Evolutionary conservation across 169 alveolate genomes (phyloP).

Genomic region (Plasmodium knowlesi): DNA sequence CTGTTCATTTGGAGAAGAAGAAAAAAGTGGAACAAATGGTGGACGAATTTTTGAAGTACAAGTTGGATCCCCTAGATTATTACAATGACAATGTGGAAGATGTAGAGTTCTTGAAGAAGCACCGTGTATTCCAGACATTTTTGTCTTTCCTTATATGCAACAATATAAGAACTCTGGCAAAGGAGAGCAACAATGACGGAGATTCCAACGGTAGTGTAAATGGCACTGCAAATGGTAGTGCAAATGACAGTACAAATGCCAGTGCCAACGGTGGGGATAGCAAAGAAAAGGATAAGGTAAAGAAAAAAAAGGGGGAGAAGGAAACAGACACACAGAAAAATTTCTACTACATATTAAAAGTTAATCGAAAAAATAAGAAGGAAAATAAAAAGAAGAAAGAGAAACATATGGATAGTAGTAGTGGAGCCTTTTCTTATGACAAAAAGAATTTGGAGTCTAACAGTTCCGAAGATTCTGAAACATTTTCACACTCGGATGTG

Average conservation of each 20-base stretch:
- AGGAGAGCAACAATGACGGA: neutral
- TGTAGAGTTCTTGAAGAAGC: constrained; percentile 56
- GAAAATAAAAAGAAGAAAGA: constrained; percentile 30
- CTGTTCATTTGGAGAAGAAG: neutral
- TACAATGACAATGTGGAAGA: constrained; percentile 72
- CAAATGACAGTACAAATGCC: neutral
- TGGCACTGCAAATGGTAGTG: neutral
- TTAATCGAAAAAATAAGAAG: constrained; percentile 53
- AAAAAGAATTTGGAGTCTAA: constrained; percentile 16
- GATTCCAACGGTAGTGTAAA: neutral
- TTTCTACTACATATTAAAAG: constrained; percentile 73
- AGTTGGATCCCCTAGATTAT: constrained; percentile 39
- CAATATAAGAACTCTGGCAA: constrained; percentile 80
- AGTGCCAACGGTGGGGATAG: neutral
- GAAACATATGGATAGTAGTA: neutral
- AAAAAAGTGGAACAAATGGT: constrained; percentile 72
- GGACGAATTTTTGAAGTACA: constrained; percentile 56
- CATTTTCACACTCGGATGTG: constrained; percentile 77
- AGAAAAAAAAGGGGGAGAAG: constrained; percentile 69
- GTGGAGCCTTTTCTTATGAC: neutral
- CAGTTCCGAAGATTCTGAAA: constrained; percentile 65
- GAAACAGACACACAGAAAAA: constrained; percentile 78
- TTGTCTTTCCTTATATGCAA: constrained; percentile 84
- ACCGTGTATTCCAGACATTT: constrained; percentile 77
- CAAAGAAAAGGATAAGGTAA: constrained; percentile 28